Evolutionary conservation across 805 yeast genomes (phyloP), one percentile per base, ranked within the genome.

Genomic region (Schwanniomyces pseudopolymorphus): DNA sequence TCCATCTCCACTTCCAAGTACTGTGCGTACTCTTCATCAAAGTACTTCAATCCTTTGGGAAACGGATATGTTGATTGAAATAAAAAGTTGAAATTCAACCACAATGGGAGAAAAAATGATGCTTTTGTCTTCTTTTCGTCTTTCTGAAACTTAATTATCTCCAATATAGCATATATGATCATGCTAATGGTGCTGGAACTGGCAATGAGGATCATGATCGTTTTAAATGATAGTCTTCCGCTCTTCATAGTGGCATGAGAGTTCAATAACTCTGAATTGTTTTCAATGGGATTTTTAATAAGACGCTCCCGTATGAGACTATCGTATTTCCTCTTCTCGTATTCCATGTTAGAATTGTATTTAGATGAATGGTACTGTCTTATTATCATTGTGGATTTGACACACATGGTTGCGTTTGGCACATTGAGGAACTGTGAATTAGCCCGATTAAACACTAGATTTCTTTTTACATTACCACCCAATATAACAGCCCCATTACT

Each of bases 31-130:
- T 58, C 57, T 13, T 46, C 31, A 51, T 66, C 70, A 26, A 63
- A 44, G 50, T 66, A 63, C 44, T 44, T 49, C 39, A 70, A 40
- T 22, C 53, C 61, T 10, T 45, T 31, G n/a, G 71, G 67, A 46
- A 64, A 67, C 10, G 47, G 22, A 41, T 58, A 61, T 26, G 40
- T 54, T n/a, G 60, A 47, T 17, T 46, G 52, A 27, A 33, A 49
- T 11, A 70, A 58, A 54, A 61, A 61, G 50, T 71, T 64, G 39
- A 49, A 39, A 45, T 58, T 52, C 26, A 62, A 11, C 63, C 60
- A 62, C 24, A 61, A 45, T 2, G 66, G 66, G n/a, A 62, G 42
- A 41, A 60, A 60, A 2, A 61, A 43, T 8, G 58, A 40, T 41
- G 46, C 33, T 7, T 28, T 38, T 6, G 4, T 10, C 8, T 33